Evolutionary conservation across 176 grass and related monocot genomes (phyloP), one percentile per base, ranked within the genome.

Genomic region (Avena atlantica): DNA sequence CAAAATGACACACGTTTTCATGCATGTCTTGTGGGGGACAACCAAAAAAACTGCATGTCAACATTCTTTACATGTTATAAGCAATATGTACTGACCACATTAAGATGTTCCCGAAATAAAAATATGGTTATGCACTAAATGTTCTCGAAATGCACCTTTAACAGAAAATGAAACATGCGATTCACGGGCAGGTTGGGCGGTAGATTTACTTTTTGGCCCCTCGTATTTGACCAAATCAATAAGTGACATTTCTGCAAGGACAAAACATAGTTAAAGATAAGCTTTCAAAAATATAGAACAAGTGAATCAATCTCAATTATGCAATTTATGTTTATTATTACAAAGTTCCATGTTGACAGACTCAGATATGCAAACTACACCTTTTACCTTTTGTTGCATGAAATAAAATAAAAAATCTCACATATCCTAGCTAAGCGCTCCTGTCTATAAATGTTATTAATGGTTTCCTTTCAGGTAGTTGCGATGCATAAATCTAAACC

Each of bases 91-190:
- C 40, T 57, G 78, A 84, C 17, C 45, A 84, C 25, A 69, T 70
- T 59, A 78, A 12, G 2, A 68, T 78, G 31, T 63, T 23, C 16
- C 16, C 11, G 17, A 80, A 56, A 62, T 9, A 79, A 45, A 44
- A 85, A 78, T 17, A 78, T 75, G 12, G 72, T 19, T 82, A 55
- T 60, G 85, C 52, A 82, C 10, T 63, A 20, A 78, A 90, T 81
- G 62, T 66, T 70, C 11, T 64, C 24, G 25, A 63, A 73, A 48
- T 51, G 31, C 63, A 95, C 93, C 93, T 92, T 90, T 88, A 62
- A 95, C 81, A 79, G 93, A 92, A 89, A 92, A 92, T 78, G 93
- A 88, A 91, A 89, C 91, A 83, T 95, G 91, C 36, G 69, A 61
- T 85, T 95, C 93, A 83, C 44, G 84, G 84, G 69, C 70, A 85